phyloP scores from a whole-genome alignment of 306 rosid genomes.

The Sechiopsis laciniata region DNA sequence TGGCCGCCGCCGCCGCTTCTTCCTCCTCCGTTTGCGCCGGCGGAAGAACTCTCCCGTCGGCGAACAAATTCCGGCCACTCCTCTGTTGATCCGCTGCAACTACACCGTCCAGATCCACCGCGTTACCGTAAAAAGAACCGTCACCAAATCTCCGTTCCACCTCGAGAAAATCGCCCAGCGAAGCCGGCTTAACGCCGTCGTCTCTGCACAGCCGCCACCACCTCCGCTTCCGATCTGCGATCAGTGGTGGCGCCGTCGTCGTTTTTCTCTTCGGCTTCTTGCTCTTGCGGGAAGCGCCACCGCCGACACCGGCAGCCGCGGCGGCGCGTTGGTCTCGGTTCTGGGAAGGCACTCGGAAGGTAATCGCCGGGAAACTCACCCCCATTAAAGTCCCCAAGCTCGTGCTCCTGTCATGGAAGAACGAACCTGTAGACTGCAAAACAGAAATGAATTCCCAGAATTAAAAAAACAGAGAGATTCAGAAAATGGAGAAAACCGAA shows the following conservation, averaged over 20 bases:
- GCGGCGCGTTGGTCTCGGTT: constrained; percentile 39
- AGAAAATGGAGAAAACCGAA: neutral
- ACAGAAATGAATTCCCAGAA: constrained; percentile 15
- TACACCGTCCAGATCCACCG: constrained; percentile 80
- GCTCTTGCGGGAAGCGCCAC: constrained; percentile 30
- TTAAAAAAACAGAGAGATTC: neutral
- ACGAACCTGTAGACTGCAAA: constrained; percentile 80
- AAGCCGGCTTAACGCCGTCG: constrained; percentile 59
- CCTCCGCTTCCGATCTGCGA: constrained; percentile 53
- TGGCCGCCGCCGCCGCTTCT: constrained; percentile 27
- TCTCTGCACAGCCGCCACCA: constrained; percentile 93
- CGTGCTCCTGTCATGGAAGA: constrained; percentile 87
- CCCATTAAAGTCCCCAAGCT: constrained; percentile 88
- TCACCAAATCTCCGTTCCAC: constrained; percentile 87
- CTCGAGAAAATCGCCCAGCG: constrained; percentile 84
- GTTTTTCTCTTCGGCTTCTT: constrained; percentile 41
- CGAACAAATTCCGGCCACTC: constrained; percentile 53
- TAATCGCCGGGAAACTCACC: constrained; percentile 70
- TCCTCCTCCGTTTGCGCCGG: constrained; percentile 47
- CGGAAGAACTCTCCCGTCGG: constrained; percentile 80
- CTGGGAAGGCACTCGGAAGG: constrained; percentile 83
- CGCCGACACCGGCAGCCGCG: constrained; percentile 4
- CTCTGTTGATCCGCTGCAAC: constrained; percentile 38
- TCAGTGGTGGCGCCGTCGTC: constrained; percentile 25
- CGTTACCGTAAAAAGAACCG: constrained; percentile 64